Percentiles rank a stretch among this genome's conserved stretches.
These are phyloP conservation scores for Fusarium multiceps DNA, from an alignment of 2,329 filamentous ascomycete species.

Conservation along the genomic window DNA sequence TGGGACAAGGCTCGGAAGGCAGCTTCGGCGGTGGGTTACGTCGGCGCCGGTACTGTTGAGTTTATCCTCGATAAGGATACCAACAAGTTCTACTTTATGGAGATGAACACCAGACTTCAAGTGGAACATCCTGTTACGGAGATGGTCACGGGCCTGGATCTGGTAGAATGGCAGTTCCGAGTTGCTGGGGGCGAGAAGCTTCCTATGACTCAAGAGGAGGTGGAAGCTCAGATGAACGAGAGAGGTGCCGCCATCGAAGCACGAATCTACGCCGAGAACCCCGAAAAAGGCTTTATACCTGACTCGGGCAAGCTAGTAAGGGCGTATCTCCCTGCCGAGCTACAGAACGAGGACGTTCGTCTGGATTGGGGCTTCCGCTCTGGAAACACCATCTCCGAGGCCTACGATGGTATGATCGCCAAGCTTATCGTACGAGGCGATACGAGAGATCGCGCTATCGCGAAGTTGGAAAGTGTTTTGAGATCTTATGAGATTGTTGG, in stretches of 20 bases:
- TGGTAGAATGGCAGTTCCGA: slow-evolving; percentile 97
- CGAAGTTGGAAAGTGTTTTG: slow-evolving; percentile 82
- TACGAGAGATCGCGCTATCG: slow-evolving; percentile 82
- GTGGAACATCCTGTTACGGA: slow-evolving; percentile 94
- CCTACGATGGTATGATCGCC: slow-evolving; percentile 99
- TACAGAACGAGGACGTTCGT: slow-evolving; percentile 74
- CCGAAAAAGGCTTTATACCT: slow-evolving; percentile 89
- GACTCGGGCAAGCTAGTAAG: slow-evolving; percentile 91
- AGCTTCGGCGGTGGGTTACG: slow-evolving; percentile 82
- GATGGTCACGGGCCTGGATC: slow-evolving; percentile 75
- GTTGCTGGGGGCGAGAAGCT: slow-evolving; percentile 69
- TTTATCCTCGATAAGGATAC: slow-evolving; percentile 88
- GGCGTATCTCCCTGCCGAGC: slow-evolving; percentile 75
- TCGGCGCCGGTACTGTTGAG: slow-evolving; percentile 90
- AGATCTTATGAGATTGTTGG: slow-evolving; percentile 93
- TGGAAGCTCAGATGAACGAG: slow-evolving; percentile 78
- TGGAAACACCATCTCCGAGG: slow-evolving; percentile 91
- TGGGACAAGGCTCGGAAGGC: slow-evolving; percentile 75
- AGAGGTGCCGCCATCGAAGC: slow-evolving; percentile 93
- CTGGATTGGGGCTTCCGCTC: slow-evolving; percentile 94
- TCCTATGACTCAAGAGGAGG: slow-evolving; percentile 67
- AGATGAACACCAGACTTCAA: slow-evolving; percentile 89
- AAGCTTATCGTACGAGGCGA: slow-evolving; percentile 93
- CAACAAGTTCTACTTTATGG: slow-evolving; percentile 84
- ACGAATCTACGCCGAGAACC: slow-evolving; percentile 95